These are phyloP conservation scores for Bacidia gigantensis DNA, from an alignment of 495 filamentous ascomycete genomes.

Conservation along the genomic window DNA sequence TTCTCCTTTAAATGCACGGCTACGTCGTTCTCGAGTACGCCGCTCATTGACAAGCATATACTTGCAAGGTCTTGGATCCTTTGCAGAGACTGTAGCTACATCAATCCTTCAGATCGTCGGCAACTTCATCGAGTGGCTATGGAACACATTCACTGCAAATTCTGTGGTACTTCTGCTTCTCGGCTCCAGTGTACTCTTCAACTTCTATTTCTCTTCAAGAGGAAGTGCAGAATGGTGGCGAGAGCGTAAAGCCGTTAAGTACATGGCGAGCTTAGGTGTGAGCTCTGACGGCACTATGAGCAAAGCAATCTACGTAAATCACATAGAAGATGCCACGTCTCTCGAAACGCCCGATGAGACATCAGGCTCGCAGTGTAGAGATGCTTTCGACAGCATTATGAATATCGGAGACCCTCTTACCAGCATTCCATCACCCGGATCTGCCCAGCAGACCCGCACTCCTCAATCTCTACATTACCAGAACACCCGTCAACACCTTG, in stretches of 20 bases:
- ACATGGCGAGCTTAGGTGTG: conserved; percentile 70
- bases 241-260: conserved; percentile 63
- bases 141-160: conserved; percentile 60
- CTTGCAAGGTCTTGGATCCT: conserved; percentile 50
- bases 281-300: conserved; percentile 66
- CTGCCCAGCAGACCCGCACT: not conserved
- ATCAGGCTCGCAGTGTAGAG: conserved; percentile 23
- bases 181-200: conserved; percentile 49
- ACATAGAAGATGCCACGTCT: conserved; percentile 57
- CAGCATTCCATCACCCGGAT: not conserved
- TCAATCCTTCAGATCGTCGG: conserved; percentile 63
- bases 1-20: conserved; percentile 25
- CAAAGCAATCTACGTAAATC: conserved; percentile 67
- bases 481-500: conserved; percentile 67
- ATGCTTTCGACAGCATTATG: conserved; percentile 41
- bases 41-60: conserved; percentile 56
- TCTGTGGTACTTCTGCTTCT: conserved; percentile 58
- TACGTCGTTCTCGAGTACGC: conserved; percentile 47
- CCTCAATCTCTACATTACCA: conserved; percentile 53
- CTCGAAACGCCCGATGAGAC: conserved; percentile 16
- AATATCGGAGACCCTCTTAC: conserved; percentile 19
- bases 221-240: conserved; percentile 66
- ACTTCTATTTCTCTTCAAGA: conserved; percentile 55
- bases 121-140: conserved; percentile 45
- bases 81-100: conserved; percentile 54